A percentile compares a stretch with the other conserved stretches of the same genome.
These are phyloP conservation scores for Carallia brachiata DNA, from an alignment of 345 rosid genomes.

Conservation along the genomic window DNA sequence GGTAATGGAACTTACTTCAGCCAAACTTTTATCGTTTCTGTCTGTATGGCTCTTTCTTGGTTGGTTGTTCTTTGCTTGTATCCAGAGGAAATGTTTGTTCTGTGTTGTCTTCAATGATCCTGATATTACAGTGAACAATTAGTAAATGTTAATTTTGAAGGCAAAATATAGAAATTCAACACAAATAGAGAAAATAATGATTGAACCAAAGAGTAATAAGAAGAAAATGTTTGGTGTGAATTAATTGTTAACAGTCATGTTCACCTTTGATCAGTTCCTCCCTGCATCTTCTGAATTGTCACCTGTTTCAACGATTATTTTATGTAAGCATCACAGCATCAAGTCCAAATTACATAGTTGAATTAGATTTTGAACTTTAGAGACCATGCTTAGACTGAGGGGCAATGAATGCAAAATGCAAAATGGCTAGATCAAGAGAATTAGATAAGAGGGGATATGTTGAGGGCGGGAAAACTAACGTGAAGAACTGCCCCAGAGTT, in stretches of 20 bases:
- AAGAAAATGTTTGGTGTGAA: not conserved
- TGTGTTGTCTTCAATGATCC: slow-evolving; percentile 47
- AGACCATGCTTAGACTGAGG: not conserved
- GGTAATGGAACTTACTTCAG: slow-evolving; percentile 39
- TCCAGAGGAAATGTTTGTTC: slow-evolving; percentile 38
- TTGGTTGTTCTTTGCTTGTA: slow-evolving; percentile 50
- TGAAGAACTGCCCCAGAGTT: slow-evolving; percentile 34
- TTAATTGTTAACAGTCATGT: not conserved
- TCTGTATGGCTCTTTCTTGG: slow-evolving; percentile 42
- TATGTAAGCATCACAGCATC: not conserved
- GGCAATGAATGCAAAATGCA: not conserved
- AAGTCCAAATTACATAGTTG: not conserved
- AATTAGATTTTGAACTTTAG: not conserved
- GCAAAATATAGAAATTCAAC: not conserved
- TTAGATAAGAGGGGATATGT: not conserved
- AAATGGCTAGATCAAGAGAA: not conserved
- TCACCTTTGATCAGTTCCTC: slow-evolving; percentile 27
- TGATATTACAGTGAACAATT: slow-evolving; percentile 14
- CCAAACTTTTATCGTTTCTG: slow-evolving; percentile 39
- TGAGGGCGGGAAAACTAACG: slow-evolving; percentile 16
- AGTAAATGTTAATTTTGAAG: not conserved
- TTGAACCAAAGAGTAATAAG: too few species aligned
- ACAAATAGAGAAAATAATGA: not conserved
- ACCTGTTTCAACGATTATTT: slow-evolving; percentile 22
- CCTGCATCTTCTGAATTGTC: slow-evolving; percentile 27